Conservation (phyloP, 495 filamentous ascomycete genomes). For the Penicillium dipodomyicola region DNA sequence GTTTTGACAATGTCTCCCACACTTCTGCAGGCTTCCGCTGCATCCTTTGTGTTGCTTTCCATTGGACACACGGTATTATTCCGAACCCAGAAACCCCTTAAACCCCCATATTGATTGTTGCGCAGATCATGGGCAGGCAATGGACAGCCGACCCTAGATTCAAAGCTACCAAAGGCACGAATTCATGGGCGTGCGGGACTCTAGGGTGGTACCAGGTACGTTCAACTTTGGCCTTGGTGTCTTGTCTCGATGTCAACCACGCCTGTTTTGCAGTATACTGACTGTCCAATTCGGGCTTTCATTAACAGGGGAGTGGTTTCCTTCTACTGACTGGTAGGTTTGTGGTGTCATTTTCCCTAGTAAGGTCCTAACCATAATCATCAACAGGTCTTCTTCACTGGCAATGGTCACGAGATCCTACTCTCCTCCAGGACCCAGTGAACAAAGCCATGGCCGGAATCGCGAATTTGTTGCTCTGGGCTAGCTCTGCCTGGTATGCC, state of each 20-base stretch:
- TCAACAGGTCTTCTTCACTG: slow-evolving; percentile 32
- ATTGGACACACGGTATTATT: slow-evolving; percentile 30
- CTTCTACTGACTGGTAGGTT: slow-evolving; percentile 27
- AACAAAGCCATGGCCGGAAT: slow-evolving; percentile 34
- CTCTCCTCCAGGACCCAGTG: slow-evolving; percentile 26
- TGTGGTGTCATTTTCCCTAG: background rate
- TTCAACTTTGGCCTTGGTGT: background rate
- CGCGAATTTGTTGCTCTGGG: slow-evolving; percentile 26
- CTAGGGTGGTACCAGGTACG: slow-evolving; percentile 37
- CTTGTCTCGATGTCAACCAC: background rate
- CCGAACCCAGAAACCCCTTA: background rate
- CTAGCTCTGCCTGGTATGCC: slow-evolving; percentile 33
- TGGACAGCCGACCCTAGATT: slow-evolving; percentile 32
- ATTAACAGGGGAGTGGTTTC: slow-evolving; percentile 30
- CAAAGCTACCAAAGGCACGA: slow-evolving; percentile 22
- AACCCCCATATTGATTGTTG: background rate
- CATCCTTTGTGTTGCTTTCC: slow-evolving; percentile 23
- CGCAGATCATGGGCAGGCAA: slow-evolving; percentile 20
- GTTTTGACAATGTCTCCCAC: slow-evolving; percentile 17
- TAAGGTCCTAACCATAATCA: background rate
- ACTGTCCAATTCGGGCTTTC: background rate
- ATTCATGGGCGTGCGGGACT: slow-evolving; percentile 29
- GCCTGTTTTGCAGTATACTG: background rate
- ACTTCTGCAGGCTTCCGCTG: slow-evolving; percentile 25
- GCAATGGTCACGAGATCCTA: slow-evolving; percentile 29